phyloP scores from a whole-genome alignment of 148 eudicot genomes.

The Hydrangea macrophylla region DNA sequence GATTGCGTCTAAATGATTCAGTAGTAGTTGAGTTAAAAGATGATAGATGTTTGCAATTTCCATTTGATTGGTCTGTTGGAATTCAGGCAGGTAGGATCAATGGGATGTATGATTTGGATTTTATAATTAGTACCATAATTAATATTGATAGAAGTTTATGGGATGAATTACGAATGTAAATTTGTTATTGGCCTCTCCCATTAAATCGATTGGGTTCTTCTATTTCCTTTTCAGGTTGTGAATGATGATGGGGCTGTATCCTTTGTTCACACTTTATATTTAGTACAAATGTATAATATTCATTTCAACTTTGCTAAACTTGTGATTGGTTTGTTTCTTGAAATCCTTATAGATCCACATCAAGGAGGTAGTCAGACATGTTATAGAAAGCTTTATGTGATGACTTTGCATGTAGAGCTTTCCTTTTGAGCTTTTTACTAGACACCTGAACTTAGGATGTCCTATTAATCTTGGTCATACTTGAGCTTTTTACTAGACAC shows the following conservation, averaged over 20 bases:
- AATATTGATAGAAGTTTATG: no score
- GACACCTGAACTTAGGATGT: background rate
- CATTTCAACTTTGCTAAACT: background rate
- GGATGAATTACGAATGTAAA: no score
- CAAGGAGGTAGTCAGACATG: background rate
- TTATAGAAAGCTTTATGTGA: background rate
- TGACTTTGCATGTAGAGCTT: background rate
- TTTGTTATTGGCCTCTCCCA: background rate
- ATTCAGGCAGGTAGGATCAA: no score
- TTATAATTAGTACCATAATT: no score
- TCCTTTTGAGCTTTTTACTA: no score
- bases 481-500: background rate
- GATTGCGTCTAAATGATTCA: no score
- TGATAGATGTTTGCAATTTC: no score
- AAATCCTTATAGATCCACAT: background rate
- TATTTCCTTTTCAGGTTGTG: slow-evolving; percentile 70
- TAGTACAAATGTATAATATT: background rate
- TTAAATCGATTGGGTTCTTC: slow-evolving; percentile 3
- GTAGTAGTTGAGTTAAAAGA: no score
- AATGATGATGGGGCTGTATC: slow-evolving; percentile 99
- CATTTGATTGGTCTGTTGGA: no score
- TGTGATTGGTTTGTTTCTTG: background rate
- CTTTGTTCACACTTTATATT: slow-evolving; percentile 33
- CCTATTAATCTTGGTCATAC: background rate
- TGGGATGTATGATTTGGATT: no score